Percentiles rank a stretch among this genome's conserved stretches.
Conservation (phyloP, 495 filamentous ascomycete species). For the Talaromyces borbonicus region DNA sequence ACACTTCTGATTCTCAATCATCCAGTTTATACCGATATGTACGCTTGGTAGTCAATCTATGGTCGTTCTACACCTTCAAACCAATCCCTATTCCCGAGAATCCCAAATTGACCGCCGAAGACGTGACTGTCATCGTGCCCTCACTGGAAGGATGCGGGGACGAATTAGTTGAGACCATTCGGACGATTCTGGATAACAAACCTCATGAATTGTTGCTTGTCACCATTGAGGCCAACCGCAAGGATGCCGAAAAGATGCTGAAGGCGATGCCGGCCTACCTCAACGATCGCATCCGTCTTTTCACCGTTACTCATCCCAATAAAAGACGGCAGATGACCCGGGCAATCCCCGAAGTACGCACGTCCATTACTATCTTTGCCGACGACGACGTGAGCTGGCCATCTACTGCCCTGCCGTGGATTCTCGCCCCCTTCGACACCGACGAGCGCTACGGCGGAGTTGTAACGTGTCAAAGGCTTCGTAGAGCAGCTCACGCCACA, state of each 20-base stretch:
- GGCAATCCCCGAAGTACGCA: constrained; percentile 66
- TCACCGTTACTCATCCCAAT: constrained; percentile 54
- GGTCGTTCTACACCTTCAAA: constrained; percentile 55
- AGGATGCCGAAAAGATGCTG: constrained; percentile 43
- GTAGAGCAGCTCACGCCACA: constrained; percentile 48
- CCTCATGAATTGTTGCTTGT: constrained; percentile 52
- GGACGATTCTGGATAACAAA: constrained; percentile 45
- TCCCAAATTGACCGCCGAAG: constrained; percentile 52
- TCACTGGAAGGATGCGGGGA: constrained; percentile 54
- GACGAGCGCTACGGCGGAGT: constrained; percentile 68
- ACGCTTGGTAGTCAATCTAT: constrained; percentile 54
- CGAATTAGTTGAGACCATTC: constrained; percentile 49
- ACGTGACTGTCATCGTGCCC: constrained; percentile 69
- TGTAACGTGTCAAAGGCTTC: constrained; percentile 72
- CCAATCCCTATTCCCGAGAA: constrained; percentile 52
- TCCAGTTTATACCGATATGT: constrained; percentile 49
- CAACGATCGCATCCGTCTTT: constrained; percentile 35
- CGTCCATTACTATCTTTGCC: constrained; percentile 67
- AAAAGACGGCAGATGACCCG: constrained; percentile 77
- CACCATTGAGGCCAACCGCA: constrained; percentile 53
- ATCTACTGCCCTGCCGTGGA: constrained; percentile 63
- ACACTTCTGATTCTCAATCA: background rate
- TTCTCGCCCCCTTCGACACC: constrained; percentile 72
- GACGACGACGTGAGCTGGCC: constrained; percentile 89
- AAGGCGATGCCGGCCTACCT: constrained; percentile 41